phyloP scores from a whole-genome alignment of 2,329 filamentous ascomycete genomes.

The Rhynchosporium agropyri region DNA sequence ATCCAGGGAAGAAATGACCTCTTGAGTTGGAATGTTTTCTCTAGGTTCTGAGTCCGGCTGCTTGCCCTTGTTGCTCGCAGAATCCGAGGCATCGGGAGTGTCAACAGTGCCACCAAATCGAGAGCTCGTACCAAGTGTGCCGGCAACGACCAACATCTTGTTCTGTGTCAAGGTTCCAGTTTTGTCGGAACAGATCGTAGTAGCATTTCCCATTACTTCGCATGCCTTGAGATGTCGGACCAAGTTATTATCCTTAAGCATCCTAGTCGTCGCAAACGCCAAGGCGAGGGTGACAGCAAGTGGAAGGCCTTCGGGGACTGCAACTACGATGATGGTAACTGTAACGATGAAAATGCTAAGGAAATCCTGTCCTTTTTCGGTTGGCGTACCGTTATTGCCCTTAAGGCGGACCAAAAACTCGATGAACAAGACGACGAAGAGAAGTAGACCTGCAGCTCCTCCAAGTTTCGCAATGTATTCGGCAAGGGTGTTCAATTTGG shows the following conservation, averaged over 20 bases:
- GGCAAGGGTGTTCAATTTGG: slow-evolving; percentile 74
- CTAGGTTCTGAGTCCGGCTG: slow-evolving; percentile 29
- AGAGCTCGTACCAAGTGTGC: slow-evolving; percentile 62
- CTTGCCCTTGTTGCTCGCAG: slow-evolving; percentile 34
- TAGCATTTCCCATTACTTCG: slow-evolving; percentile 73
- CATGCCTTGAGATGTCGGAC: slow-evolving; percentile 69
- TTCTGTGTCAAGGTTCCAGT: slow-evolving; percentile 76
- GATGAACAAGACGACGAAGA: slow-evolving; percentile 81
- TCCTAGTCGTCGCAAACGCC: slow-evolving; percentile 67
- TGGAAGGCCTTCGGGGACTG: slow-evolving; percentile 67
- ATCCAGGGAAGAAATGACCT: slow-evolving; percentile 39
- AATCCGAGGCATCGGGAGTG: slow-evolving; percentile 32
- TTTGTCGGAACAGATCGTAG: slow-evolving; percentile 79
- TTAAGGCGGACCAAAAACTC: slow-evolving; percentile 70
- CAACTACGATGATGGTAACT: slow-evolving; percentile 70
- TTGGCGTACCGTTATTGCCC: slow-evolving; percentile 49
- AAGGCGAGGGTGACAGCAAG: slow-evolving; percentile 69
- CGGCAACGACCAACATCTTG: slow-evolving; percentile 76
- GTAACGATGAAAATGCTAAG: slow-evolving; percentile 65
- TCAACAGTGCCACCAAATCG: slow-evolving; percentile 51
- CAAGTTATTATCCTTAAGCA: slow-evolving; percentile 71
- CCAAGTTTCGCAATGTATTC: slow-evolving; percentile 80
- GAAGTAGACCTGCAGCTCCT: slow-evolving; percentile 68
- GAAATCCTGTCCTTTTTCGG: slow-evolving; percentile 63
- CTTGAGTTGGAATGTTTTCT: slow-evolving; percentile 38